Evolutionary conservation across 257 asterid species (phyloP).

Genomic region (Capsicum pubescens): DNA sequence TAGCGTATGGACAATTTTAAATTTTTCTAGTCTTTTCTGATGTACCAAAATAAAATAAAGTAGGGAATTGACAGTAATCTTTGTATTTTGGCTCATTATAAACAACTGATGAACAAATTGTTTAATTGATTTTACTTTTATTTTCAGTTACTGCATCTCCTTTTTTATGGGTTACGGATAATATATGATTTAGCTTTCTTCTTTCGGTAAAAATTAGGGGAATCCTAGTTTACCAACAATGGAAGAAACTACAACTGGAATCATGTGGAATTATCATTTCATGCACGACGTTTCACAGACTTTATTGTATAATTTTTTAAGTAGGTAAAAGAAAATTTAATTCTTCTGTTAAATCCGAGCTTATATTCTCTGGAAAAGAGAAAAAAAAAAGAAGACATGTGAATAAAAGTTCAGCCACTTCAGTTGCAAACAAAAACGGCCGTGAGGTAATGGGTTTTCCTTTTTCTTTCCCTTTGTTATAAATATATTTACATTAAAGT

Average conservation of each 20-base stretch:
- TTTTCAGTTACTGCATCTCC: not conserved
- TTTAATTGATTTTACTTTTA: not conserved
- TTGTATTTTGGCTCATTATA: not conserved
- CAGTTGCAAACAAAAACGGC: no score
- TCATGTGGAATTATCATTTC: constrained; percentile 23
- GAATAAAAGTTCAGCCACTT: not conserved
- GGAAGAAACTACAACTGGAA: not conserved
- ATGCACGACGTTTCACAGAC: constrained; percentile 1
- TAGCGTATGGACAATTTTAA: no score
- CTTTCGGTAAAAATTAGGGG: not conserved
- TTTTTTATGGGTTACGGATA: not conserved
- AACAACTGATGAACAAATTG: not conserved
- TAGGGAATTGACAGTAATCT: not conserved
- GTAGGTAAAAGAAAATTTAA: not conserved
- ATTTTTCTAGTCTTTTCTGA: not conserved
- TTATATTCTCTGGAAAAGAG: not conserved
- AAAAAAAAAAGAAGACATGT: not conserved
- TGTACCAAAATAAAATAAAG: not conserved
- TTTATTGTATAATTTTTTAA: not conserved
- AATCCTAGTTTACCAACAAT: not conserved
- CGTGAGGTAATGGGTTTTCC: no score
- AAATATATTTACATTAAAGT: no score
- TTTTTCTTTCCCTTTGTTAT: no score
- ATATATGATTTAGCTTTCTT: not conserved
- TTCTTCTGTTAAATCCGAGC: not conserved